Percentiles rank a stretch among this genome's conserved stretches.
These are phyloP conservation scores for Punctularia strigosozonata DNA, from an alignment of 768 basidiomycete genomes.

Conservation along the genomic window DNA sequence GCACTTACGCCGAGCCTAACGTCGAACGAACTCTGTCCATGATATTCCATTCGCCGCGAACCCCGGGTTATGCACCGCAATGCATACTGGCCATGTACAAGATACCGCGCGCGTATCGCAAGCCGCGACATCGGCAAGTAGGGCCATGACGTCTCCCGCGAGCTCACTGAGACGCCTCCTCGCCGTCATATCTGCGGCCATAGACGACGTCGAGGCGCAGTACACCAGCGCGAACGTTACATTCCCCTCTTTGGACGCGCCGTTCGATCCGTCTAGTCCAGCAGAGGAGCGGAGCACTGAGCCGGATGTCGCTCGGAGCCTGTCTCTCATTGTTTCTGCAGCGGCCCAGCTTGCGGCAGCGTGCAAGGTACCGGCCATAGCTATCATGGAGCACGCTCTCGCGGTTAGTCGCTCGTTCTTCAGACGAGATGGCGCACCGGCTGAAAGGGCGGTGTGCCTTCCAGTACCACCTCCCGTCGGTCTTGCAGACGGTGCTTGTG, in stretches of 20 bases:
- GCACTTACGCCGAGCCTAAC: no score
- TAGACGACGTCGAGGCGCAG: neutral
- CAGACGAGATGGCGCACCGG: no score
- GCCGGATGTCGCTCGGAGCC: neutral
- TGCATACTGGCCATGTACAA: no score
- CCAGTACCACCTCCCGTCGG: conserved; percentile 5
- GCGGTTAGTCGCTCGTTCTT: neutral
- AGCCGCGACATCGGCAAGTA: no score
- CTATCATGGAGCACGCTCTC: neutral
- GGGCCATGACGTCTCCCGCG: no score
- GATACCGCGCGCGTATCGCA: no score
- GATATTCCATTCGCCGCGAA: no score
- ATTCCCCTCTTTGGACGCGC: neutral
- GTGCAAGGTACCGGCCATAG: neutral
- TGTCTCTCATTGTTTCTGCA: neutral
- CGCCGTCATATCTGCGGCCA: no score
- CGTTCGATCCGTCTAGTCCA: neutral
- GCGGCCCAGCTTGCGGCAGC: neutral
- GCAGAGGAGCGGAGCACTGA: neutral
- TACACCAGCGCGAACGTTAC: neutral
- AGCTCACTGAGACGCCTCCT: no score
- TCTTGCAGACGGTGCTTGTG: conserved; percentile 4
- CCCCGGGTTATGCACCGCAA: no score
- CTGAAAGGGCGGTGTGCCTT: no score
- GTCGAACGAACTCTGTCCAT: no score